phyloP scores from a whole-genome alignment of 2,329 filamentous ascomycete genomes.

The Aspergillus uvarum region DNA sequence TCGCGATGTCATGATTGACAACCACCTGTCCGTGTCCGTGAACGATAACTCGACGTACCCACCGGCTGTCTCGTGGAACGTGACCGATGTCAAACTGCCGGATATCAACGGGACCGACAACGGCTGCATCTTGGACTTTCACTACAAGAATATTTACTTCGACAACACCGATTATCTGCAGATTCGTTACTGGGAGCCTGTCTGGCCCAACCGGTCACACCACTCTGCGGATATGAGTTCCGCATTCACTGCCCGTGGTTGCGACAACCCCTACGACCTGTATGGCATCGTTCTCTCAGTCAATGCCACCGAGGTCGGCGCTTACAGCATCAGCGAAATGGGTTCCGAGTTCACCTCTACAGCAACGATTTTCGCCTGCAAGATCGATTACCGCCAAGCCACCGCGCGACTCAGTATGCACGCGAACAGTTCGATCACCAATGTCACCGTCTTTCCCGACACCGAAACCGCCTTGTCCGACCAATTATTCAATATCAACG shows the following conservation, averaged over 20 bases:
- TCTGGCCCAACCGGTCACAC: slow-evolving; percentile 16
- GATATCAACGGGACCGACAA: slow-evolving; percentile 11
- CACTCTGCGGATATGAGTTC: slow-evolving; percentile 14
- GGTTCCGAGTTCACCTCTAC: slow-evolving; percentile 23
- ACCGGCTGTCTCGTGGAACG: slow-evolving; percentile 30
- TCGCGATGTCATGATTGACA: slow-evolving; percentile 19
- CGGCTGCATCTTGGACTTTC: slow-evolving; percentile 29
- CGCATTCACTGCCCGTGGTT: slow-evolving; percentile 27
- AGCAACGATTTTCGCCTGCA: slow-evolving; percentile 34
- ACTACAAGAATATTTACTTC: slow-evolving; percentile 32
- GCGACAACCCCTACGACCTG: slow-evolving; percentile 31
- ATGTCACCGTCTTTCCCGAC: slow-evolving; percentile 19
- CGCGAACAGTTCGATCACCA: slow-evolving; percentile 35
- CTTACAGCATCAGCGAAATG: slow-evolving; percentile 9
- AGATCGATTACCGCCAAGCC: slow-evolving; percentile 30
- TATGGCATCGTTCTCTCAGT: slow-evolving; percentile 35
- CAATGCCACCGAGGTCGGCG: slow-evolving; percentile 23
- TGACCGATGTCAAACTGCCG: slow-evolving; percentile 25
- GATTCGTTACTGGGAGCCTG: slow-evolving; percentile 38
- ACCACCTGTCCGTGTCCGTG: slow-evolving; percentile 24
- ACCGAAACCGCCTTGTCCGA: slow-evolving; percentile 22
- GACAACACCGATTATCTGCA: slow-evolving; percentile 31
- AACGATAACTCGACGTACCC: slow-evolving; percentile 17
- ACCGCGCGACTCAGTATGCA: slow-evolving; percentile 32
- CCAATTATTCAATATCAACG: slow-evolving; percentile 30